A percentile compares a stretch with the other conserved stretches of the same genome.
Evolutionary conservation across 441 rosid genomes (phyloP).

Genomic region (Gossypium aridum): DNA sequence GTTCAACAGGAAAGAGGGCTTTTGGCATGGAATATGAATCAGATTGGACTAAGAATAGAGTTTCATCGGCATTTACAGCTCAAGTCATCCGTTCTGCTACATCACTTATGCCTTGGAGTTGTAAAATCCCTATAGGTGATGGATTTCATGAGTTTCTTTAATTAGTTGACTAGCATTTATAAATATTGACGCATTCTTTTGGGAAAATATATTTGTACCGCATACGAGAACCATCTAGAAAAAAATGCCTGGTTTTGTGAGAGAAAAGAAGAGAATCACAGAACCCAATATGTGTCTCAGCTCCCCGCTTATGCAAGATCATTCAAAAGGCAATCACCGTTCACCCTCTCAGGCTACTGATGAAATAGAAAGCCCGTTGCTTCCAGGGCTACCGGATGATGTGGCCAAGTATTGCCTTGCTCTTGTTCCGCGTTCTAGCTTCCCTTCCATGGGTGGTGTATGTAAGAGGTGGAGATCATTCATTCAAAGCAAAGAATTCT

Average conservation of each 20-base stretch:
- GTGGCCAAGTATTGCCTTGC: conserved; percentile 80
- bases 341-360: conserved; percentile 28
- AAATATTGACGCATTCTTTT: conserved; percentile 18
- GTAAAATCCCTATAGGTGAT: conserved; percentile 79
- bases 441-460: conserved; percentile 82
- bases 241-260: conserved; percentile 48
- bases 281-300: conserved; percentile 37
- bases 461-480: conserved; percentile 89
- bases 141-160: conserved; percentile 70
- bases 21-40: conserved; percentile 82
- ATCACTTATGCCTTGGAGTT: conserved; percentile 70
- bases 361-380: conserved; percentile 41
- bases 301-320: conserved; percentile 18
- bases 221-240: conserved; percentile 16
- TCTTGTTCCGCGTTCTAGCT: conserved; percentile 68
- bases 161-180: conserved; percentile 17
- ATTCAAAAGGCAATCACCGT: conserved; percentile 32
- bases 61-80: conserved; percentile 44
- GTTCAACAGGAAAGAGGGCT: conserved; percentile 21
- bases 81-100: conserved; percentile 60
- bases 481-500: conserved; percentile 79
- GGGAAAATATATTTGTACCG: conserved; percentile 26
- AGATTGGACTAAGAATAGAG: conserved; percentile 49
- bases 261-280: conserved; percentile 51
- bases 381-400: conserved; percentile 91